A percentile compares a stretch with the other conserved stretches of the same genome.
Conservation (phyloP, 2,329 filamentous ascomycete genomes). For the Aspergillus alliaceus region DNA sequence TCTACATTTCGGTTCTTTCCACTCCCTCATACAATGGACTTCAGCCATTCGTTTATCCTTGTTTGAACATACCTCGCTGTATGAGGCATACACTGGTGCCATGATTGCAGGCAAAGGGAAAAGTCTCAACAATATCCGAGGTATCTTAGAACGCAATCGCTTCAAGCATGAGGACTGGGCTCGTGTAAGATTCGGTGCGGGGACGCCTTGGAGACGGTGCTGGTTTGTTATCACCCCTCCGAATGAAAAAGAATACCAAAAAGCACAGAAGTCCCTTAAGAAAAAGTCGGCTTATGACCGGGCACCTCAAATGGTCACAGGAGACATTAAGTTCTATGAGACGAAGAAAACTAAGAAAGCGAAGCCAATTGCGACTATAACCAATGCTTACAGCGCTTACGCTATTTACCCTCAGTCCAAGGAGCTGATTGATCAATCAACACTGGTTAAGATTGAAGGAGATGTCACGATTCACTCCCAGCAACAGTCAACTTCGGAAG, state of each 20-base stretch:
- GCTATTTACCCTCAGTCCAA: conserved; percentile 95
- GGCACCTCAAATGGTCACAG: conserved; percentile 69
- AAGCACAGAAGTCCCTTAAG: conserved; percentile 75
- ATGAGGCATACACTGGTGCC: conserved; percentile 95
- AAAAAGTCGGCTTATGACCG: conserved; percentile 85
- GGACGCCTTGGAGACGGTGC: conserved; percentile 92
- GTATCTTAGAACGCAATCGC: conserved; percentile 79
- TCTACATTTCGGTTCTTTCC: conserved; percentile 91
- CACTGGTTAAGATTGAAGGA: conserved; percentile 89
- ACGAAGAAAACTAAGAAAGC: conserved; percentile 91
- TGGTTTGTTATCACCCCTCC: conserved; percentile 95
- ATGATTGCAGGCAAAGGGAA: conserved; percentile 94
- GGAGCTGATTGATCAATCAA: conserved; percentile 89
- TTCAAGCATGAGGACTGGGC: conserved; percentile 89
- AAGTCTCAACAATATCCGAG: conserved; percentile 80
- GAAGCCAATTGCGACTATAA: conserved; percentile 85
- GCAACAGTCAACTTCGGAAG: conserved; percentile 76
- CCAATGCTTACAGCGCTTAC: conserved; percentile 86
- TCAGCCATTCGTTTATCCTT: conserved; percentile 89
- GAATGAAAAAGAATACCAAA: conserved; percentile 87
- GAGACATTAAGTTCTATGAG: conserved; percentile 94
- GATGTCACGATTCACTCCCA: conserved; percentile 82
- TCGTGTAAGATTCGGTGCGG: conserved; percentile 89
- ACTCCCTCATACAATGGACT: conserved; percentile 94
- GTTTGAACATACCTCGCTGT: conserved; percentile 88